phyloP scores from a whole-genome alignment of 306 rosid species.

The Pterocarpus macrocarpus region DNA sequence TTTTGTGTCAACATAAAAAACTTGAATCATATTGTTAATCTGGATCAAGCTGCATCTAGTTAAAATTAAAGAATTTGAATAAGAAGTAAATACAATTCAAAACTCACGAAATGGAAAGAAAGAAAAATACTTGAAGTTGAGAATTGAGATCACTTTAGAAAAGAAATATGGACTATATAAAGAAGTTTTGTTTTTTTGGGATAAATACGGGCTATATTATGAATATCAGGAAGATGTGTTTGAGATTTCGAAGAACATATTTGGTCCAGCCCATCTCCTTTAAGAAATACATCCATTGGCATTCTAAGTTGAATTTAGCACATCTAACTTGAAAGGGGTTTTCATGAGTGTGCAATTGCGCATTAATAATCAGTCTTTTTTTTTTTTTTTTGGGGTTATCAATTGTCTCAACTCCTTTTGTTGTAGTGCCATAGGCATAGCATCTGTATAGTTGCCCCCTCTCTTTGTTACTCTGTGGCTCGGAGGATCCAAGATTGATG shows the following conservation, averaged over 20 bases:
- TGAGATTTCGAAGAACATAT: not conserved
- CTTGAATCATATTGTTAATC: no score
- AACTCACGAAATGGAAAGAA: conserved; percentile 12
- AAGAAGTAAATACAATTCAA: not conserved
- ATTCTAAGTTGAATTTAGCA: not conserved
- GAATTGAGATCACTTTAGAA: not conserved
- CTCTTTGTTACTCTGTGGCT: no score
- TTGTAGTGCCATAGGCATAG: no score
- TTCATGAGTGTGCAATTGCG: no score
- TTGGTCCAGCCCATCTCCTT: not conserved
- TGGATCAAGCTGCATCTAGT: no score
- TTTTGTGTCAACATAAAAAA: no score
- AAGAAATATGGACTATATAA: not conserved
- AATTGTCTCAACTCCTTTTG: no score
- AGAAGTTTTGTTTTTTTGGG: no score
- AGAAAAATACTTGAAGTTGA: not conserved
- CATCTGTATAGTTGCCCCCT: no score
- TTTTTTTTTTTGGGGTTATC: no score
- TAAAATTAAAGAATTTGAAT: not conserved
- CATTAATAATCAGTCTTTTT: no score
- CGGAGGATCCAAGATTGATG: no score
- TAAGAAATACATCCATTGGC: not conserved
- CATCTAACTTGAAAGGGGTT: not conserved
- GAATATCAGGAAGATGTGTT: not conserved
- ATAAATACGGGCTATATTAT: not conserved